Evolutionary conservation across 495 filamentous ascomycete genomes (phyloP).

Genomic region (Xylaria telfairii): DNA sequence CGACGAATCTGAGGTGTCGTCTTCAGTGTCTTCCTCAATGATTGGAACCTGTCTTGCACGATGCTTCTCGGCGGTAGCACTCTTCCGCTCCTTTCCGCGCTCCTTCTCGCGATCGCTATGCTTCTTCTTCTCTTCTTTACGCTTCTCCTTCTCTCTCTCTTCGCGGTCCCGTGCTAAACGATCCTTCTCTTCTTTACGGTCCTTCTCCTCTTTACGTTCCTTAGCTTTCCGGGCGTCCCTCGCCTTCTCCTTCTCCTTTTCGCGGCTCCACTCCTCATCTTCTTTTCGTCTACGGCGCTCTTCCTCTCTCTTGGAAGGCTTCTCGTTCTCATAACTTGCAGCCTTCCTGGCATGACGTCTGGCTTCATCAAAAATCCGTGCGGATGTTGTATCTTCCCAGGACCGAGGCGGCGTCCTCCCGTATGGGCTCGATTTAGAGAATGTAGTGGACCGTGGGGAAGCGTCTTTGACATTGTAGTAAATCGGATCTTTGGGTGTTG

Average conservation of each 20-base stretch:
- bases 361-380: conserved; percentile 41
- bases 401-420: conserved; percentile 45
- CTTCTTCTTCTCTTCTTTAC: conserved; percentile 42
- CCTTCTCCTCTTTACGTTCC: conserved; percentile 36
- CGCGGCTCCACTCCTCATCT: conserved; percentile 43
- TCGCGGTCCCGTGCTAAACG: conserved; percentile 39
- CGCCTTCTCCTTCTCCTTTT: conserved; percentile 34
- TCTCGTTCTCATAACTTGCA: conserved; percentile 52
- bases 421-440: conserved; percentile 42
- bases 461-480: conserved; percentile 42
- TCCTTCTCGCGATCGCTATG: conserved; percentile 45
- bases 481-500: conserved; percentile 40
- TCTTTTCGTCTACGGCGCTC: conserved; percentile 45
- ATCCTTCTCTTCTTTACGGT: too few species aligned
- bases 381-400: conserved; percentile 47
- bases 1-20: conserved; percentile 21
- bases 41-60: conserved; percentile 37
- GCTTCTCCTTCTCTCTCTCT: conserved; percentile 37
- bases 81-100: conserved; percentile 34
- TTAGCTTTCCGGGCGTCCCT: conserved; percentile 29
- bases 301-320: conserved; percentile 46
- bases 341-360: conserved; percentile 46
- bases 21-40: too few species aligned
- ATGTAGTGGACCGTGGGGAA: conserved; percentile 36
- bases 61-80: conserved; percentile 40